Base-by-base conservation (phyloP, 441 rosid genomes). In the Melianthus villosus region DNA sequence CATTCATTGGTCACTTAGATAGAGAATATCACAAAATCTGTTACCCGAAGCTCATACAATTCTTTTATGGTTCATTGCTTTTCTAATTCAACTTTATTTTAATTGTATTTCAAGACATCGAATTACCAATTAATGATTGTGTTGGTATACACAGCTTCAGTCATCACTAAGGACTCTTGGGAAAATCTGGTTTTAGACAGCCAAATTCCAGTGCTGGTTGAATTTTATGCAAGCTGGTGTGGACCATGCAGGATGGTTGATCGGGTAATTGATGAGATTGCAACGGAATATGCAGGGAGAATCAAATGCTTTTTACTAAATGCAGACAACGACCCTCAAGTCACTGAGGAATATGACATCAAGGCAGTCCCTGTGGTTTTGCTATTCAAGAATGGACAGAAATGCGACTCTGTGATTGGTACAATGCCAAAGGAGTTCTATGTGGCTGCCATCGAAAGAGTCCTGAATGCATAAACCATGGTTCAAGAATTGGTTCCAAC, bases 401-500 rank as follows among this genome's bases (percentile, higher is more conserved):
- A 78, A 62, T 48, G 53, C 10, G 94, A 82, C 54, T 50, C 86
- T 0, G 71, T 87, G 36, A 69, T 76, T 9, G 97, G 94, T 37
- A 87, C 97, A 56, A 80, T 87, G 97, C 97, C 93, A 0, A 87
- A 82, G 73, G 87, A 82, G 14, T 87, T 73, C 53, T 87, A 87
- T 40, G 50, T 78, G 36, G 69, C 91, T 46, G 94, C 97, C 19
- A 80, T 83, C 23, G 85, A 87, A 61, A 82, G 93, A 61, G 77
- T 83, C 22, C 52, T 87, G 64, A 56, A 59, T 31, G 58, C 62
- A 4, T 75, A 65, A 73, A 54, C 11, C 38, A 3, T 20, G 23
- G 23, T 6, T 20, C 23, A n/a, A n/a, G n/a, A n/a, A n/a, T n/a
- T n/a, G n/a, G n/a, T n/a, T n/a, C n/a, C n/a, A n/a, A n/a, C n/a